Conservation (phyloP, 495 filamentous ascomycete species). For the Tuber umbilicatum region DNA sequence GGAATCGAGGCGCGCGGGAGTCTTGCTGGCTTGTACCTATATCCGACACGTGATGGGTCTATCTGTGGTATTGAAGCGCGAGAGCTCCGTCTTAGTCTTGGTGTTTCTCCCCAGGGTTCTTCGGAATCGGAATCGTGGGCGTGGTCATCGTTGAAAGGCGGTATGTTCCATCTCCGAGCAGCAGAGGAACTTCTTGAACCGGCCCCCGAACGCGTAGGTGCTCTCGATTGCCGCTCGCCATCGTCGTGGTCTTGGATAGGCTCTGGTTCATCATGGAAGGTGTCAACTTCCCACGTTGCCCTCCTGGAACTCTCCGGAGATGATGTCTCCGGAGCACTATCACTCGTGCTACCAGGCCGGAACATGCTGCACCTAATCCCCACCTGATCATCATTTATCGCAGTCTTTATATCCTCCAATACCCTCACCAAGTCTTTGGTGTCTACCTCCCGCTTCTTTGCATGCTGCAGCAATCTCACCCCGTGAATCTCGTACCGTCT, state of each 20-base stretch:
- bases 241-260: background rate
- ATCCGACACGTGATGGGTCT: slow-evolving; percentile 26
- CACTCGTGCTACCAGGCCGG: slow-evolving; percentile 22
- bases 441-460: slow-evolving; percentile 21
- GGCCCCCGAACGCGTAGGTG: background rate
- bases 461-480: slow-evolving; percentile 27
- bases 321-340: slow-evolving; percentile 29
- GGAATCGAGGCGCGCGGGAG: slow-evolving; percentile 22
- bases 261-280: background rate
- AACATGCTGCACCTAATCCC: slow-evolving; percentile 29
- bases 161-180: background rate
- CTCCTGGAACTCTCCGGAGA: slow-evolving; percentile 29
- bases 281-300: slow-evolving; percentile 18
- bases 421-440: slow-evolving; percentile 22
- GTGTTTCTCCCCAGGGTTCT: slow-evolving; percentile 4
- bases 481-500: slow-evolving; percentile 65
- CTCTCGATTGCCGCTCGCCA: background rate
- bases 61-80: slow-evolving; percentile 8
- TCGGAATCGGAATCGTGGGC: slow-evolving; percentile 30
- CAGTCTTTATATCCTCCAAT: slow-evolving; percentile 18
- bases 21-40: slow-evolving; percentile 30
- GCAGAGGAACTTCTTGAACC: background rate
- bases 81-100: slow-evolving; percentile 8
- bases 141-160: slow-evolving; percentile 10
- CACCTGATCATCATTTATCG: slow-evolving; percentile 23